Conservation (phyloP, 2,329 filamentous ascomycete genomes). For the Colletotrichum neosansevieriae region DNA sequence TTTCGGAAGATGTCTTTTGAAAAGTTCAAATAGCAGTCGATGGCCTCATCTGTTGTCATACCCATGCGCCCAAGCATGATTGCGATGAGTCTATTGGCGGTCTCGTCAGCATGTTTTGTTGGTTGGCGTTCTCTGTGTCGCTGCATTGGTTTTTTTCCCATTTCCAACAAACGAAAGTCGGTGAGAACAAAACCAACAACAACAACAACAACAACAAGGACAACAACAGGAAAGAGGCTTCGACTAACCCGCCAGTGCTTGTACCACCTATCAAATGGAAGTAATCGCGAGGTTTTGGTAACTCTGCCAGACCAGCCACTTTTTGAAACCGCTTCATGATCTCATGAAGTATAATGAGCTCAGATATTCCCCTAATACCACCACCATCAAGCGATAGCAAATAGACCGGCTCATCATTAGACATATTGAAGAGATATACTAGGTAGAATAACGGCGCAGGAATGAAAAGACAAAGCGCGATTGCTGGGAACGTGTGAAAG, state of each 20-base stretch:
- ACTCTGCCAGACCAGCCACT: slow-evolving; percentile 32
- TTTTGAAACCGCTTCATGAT: slow-evolving; percentile 44
- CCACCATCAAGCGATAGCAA: slow-evolving; percentile 34
- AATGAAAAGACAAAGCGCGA: no score
- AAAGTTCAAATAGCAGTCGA: slow-evolving; percentile 54
- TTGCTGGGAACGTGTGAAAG: no score
- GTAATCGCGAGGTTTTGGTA: slow-evolving; percentile 45
- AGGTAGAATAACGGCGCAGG: no score
- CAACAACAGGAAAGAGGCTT: not conserved
- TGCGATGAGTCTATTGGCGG: slow-evolving; percentile 54
- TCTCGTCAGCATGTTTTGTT: slow-evolving; percentile 11
- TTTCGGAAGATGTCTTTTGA: slow-evolving; percentile 51
- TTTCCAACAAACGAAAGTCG: no score
- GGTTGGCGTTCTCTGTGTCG: not conserved
- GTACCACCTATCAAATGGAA: slow-evolving; percentile 49
- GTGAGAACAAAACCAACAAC: no score
- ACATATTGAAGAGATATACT: not conserved
- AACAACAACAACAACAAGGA: no score
- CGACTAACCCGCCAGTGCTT: slow-evolving; percentile 46
- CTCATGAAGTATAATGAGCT: slow-evolving; percentile 44
- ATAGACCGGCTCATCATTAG: slow-evolving; percentile 28
- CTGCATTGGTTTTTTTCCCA: no score
- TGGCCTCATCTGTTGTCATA: slow-evolving; percentile 58
- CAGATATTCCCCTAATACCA: slow-evolving; percentile 42
- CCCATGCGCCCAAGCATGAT: slow-evolving; percentile 60